A percentile compares a stretch with the other conserved stretches of the same genome.
These are phyloP conservation scores for Dittrichia graveolens DNA, from an alignment of 129 eudicot species.

Conservation along the genomic window DNA sequence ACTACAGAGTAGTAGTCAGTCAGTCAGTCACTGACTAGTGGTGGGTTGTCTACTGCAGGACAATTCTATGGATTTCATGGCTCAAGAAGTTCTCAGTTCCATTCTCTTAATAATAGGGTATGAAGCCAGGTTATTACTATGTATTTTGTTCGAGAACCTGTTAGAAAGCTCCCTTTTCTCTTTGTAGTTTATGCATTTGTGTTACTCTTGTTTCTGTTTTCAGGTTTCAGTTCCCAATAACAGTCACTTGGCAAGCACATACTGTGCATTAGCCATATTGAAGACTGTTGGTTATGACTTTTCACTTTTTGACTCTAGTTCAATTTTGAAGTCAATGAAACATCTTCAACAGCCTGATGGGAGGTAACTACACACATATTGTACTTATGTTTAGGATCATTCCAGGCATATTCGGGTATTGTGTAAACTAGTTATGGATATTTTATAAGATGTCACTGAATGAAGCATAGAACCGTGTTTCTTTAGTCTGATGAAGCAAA, in stretches of 20 bases:
- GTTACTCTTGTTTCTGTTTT: constrained; percentile 24
- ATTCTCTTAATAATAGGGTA: constrained; percentile 57
- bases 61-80: constrained; percentile 94
- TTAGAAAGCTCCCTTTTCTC: not conserved
- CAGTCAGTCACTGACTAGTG: constrained; percentile 16
- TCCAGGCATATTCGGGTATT: not conserved
- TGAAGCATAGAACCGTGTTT: not conserved
- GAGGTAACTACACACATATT: constrained; percentile 55
- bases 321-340: constrained; percentile 71
- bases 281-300: constrained; percentile 79
- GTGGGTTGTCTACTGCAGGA: constrained; percentile 51
- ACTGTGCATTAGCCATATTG: constrained; percentile 91
- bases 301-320: constrained; percentile 48
- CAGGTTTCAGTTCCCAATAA: constrained; percentile 70
- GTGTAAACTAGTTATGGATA: not conserved
- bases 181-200: not conserved
- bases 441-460: not conserved
- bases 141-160: not conserved
- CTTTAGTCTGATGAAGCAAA: not conserved
- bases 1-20: no score
- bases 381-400: not conserved
- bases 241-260: constrained; percentile 96
- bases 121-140: constrained; percentile 26
- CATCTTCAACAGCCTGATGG: constrained; percentile 88
- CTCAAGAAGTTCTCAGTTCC: constrained; percentile 83